Evolutionary conservation across 1,284 basidiomycete genomes (phyloP).

Genomic region (Cryptococcus sp.): DNA sequence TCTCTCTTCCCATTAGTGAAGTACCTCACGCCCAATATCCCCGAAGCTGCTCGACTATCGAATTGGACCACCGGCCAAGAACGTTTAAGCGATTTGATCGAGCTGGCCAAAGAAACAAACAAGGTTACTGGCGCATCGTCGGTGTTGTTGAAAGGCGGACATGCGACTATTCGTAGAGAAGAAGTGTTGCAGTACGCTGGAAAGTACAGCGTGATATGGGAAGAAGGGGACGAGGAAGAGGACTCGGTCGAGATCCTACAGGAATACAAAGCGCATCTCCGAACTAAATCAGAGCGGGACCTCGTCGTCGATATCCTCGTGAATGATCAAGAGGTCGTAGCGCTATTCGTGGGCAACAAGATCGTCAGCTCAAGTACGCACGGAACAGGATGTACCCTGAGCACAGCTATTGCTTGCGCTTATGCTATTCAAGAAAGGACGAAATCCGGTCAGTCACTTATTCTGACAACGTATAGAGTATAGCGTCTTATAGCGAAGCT

Average conservation of each 20-base stretch:
- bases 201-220: conserved; percentile 22
- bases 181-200: conserved; percentile 54
- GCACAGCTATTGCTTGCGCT: conserved; percentile 71
- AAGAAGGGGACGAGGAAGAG: conserved; percentile 27
- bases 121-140: conserved; percentile 58
- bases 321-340: conserved; percentile 44
- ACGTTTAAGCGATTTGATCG: conserved; percentile 68
- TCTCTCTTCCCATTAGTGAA: conserved; percentile 72
- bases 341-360: conserved; percentile 66
- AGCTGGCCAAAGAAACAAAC: conserved; percentile 62
- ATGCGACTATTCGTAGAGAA: conserved; percentile 59
- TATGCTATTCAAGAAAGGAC: conserved; percentile 45
- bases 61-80: conserved; percentile 8
- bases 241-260: conserved; percentile 32
- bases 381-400: conserved; percentile 91
- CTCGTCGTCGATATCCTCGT: conserved; percentile 79
- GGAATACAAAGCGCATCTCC: conserved; percentile 17
- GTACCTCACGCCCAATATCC: conserved; percentile 83
- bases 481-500: neutral
- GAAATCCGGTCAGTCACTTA: conserved; percentile 1
- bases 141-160: conserved; percentile 87
- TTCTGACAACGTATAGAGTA: neutral
- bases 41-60: conserved; percentile 68
- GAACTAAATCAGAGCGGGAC: conserved; percentile 10
- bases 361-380: conserved; percentile 77